Evolutionary conservation across 495 filamentous ascomycete species (phyloP).

Genomic region (Chlorociboria aeruginascens): DNA sequence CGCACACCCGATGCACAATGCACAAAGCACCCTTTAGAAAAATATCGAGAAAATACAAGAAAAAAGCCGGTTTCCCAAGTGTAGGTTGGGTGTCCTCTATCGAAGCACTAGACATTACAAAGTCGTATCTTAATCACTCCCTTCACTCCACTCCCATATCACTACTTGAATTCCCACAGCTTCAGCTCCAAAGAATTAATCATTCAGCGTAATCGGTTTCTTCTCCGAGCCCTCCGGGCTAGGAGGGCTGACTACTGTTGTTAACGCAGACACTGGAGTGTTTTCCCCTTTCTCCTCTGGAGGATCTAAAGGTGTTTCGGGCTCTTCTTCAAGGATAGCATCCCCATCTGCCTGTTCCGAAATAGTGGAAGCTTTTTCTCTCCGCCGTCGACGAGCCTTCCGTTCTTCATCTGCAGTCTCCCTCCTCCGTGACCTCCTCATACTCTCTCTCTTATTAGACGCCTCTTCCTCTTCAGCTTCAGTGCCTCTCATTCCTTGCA

Average conservation of each 20-base stretch:
- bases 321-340: conserved; percentile 30
- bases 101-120: conserved; percentile 13
- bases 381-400: conserved; percentile 41
- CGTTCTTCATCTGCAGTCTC: conserved; percentile 64
- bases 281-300: conserved; percentile 1
- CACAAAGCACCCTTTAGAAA: too few relatives aligned
- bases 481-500: conserved; percentile 64
- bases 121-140: neutral
- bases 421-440: conserved; percentile 45
- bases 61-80: too few relatives aligned
- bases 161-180: neutral
- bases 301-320: neutral
- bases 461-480: conserved; percentile 44
- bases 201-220: conserved; percentile 24
- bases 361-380: conserved; percentile 34
- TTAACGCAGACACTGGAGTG: conserved; percentile 19
- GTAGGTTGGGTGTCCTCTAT: neutral
- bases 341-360: conserved; percentile 19
- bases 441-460: conserved; percentile 41
- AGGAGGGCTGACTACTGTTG: conserved; percentile 30
- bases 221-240: conserved; percentile 27
- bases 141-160: neutral
- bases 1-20: too few relatives aligned
- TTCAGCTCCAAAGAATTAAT: neutral
- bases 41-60: too few relatives aligned